Evolutionary conservation across 176 grass and related monocot species (phyloP), one percentile per base, ranked within the genome.

Genomic region (Juncus inflexus): DNA sequence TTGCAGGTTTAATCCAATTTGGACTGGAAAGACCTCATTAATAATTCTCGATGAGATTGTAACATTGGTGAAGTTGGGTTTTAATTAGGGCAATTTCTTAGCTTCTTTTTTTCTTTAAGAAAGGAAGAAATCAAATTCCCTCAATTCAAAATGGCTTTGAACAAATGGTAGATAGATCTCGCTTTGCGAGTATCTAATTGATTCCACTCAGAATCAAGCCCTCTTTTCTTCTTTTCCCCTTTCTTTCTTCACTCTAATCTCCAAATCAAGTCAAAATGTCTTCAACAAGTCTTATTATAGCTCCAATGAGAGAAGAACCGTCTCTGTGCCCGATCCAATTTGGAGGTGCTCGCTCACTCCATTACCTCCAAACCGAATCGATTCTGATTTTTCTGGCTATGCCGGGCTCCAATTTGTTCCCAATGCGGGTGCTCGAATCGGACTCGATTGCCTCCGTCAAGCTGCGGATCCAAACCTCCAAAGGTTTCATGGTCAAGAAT

Each of bases 401-500:
- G 42, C 82, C 85, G 4, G 90, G 85, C 8, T 75, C 79, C 8
- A 69, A 76, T 0, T 74, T 59, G 5, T 83, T 89, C 64, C 90
- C 85, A 2, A 83, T 86, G 71, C 78, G 67, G 13, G 76, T 95
- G 28, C 60, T 89, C 52, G 90, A 80, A 37, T 54, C 73, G 0
- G 90, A 95, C 13, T 95, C 90, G 41, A 83, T 95, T 13, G 85
- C 81, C 42, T 85, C 79, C 0, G 90, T 95, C 19, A 95, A 95
- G 85, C 79, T 89, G 66, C 81, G 76, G 52, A 86, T 95, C 79
- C 85, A 95, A 79, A 67, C 62, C 45, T 85, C 62, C 65, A 85
- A 79, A 56, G 89, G 89, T 7, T 95, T 95, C 55, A 73, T 80
- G 10, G 69, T 86, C 35, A 83, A 78, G 6, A 95, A 85, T 41